Evolutionary conservation across 106 monocot genomes (phyloP), one percentile per base, ranked within the genome.

Genomic region (Apostasia ramifera): DNA sequence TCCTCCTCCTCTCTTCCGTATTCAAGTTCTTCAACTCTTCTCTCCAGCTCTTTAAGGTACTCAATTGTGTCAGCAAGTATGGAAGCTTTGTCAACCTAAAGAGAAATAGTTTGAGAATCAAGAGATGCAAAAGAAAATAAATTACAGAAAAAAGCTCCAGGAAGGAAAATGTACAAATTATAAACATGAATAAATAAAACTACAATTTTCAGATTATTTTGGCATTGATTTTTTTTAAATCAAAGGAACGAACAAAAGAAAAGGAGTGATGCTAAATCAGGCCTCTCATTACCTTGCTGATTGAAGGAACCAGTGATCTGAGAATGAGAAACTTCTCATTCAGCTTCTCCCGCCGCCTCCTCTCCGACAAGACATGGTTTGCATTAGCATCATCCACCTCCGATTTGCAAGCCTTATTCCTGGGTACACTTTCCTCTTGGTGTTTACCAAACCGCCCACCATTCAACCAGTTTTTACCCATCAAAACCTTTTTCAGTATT

Each of bases 271-370:
- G 44, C 11, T 66, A 66, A 10, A 38, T 0, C 26, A 26, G 26
- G 26, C 26, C 26, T 26, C 26, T 53, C 13, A 26, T 67, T 76
- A 93, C 93, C 90, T 90, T 94, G 78, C 76, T 84, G 60, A 90
- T 70, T 12, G 85, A 78, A 77, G 94, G 94, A 66, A 91, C 57
- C 12, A 94, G 60, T 39, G 85, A 85, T 70, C 73, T 81, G 49
- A 91, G 88, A 61, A 81, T 55, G 2, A 91, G 42, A 46, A 94
- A 91, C 68, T 91, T 91, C 70, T 94, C 91, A 53, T 88, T 91
- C 63, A 94, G 77, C 81, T 88, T 90, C 69, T 94, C 90, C 58
- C 80, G 73, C 74, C 84, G 82, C 41, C 77, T 82, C 76, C 78
- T 81, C 67, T 84, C 93, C 42, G 89, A 86, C 55, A 87, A 70